Base-by-base conservation (phyloP, 2,329 filamentous ascomycete species). In the Curvularia lunata region DNA sequence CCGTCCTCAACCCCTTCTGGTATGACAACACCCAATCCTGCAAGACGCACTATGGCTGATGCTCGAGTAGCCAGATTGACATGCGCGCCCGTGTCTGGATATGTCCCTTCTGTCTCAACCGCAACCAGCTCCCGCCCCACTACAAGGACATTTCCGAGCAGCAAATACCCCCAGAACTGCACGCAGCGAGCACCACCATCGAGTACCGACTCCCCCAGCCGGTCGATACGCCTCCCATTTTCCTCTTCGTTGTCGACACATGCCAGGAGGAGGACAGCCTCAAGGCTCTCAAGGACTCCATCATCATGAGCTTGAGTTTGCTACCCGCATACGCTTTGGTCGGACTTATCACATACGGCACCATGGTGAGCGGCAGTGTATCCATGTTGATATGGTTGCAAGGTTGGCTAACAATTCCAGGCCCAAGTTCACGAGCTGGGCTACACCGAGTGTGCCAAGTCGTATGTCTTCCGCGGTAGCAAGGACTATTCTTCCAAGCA, bases 401-500 rank as follows among this genome's bases (percentile, higher is more conserved):
- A 21, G 3, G 10, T 10, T 8, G 23, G 45, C 70, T 74, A 56
- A 75, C 58, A 45, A 8, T 13, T 23, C 45, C 66, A 92, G 90
- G 88, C 92, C 30, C 93, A 97, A 86, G 92, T 99, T 18, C 95
- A 99, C 76, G 95, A 99, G 79, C 91, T 99, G 67, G 95, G 95
- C 54, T 99, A 99, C 75, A 93, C 91, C 54, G 95, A 98, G 79
- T 99, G 95, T 79, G 92, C 95, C 65, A 99, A 98, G 80, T 97
- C 94, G 5, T 99, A 97, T 72, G 95, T 99, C 41, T 99, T 99
- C 84, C 88, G 94, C 55, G 95, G 95, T 38, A 97, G 88, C 83
- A 99, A 98, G 82, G 95, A 99, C 73, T 99, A 99, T 78, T 85
- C 88, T n/a, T 91, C 93, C 52, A 98, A 98, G 81, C 93, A 98